Percentiles rank a stretch among this genome's conserved stretches.
Conservation (phyloP, 2,329 filamentous ascomycete genomes). For the Neofusicoccum sp. region DNA sequence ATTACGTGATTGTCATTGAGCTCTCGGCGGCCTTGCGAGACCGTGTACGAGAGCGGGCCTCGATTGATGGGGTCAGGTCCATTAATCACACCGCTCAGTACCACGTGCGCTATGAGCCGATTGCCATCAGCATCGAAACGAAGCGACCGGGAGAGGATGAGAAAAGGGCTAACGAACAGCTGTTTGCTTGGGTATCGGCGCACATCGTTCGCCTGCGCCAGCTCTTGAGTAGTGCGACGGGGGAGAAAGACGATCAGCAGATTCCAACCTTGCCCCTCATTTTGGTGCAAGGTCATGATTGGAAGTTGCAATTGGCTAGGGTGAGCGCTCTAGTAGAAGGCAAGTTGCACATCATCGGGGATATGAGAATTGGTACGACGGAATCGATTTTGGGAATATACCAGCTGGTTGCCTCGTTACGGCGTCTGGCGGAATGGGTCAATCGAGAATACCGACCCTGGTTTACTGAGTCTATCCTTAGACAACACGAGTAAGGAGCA, state of each 20-base stretch:
- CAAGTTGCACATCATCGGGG: not conserved
- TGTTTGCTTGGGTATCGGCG: conserved; percentile 14
- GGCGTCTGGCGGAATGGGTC: conserved; percentile 14
- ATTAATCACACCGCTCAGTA: conserved; percentile 16
- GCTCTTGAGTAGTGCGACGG: not conserved
- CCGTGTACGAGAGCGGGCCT: not conserved
- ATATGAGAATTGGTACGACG: conserved; percentile 9
- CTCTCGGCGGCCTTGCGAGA: not conserved
- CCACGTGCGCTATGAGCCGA: conserved; percentile 2
- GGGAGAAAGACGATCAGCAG: not conserved
- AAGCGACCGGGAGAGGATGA: not conserved
- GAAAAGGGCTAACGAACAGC: not conserved
- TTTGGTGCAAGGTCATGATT: conserved; percentile 17
- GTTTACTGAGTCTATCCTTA: not conserved
- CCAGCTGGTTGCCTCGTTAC: conserved; percentile 11
- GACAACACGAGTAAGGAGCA: no score
- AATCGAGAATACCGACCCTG: conserved; percentile 2
- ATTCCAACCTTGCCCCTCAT: conserved; percentile 10
- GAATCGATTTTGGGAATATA: conserved; percentile 15
- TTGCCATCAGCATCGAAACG: conserved; percentile 18
- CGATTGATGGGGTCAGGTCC: not conserved
- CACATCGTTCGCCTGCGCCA: conserved; percentile 12
- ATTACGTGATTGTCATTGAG: conserved; percentile 17
- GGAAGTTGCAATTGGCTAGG: conserved; percentile 7
- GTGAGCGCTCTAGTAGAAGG: no score